Base-by-base conservation (phyloP, 345 rosid species). In the Aquilaria malaccensis region DNA sequence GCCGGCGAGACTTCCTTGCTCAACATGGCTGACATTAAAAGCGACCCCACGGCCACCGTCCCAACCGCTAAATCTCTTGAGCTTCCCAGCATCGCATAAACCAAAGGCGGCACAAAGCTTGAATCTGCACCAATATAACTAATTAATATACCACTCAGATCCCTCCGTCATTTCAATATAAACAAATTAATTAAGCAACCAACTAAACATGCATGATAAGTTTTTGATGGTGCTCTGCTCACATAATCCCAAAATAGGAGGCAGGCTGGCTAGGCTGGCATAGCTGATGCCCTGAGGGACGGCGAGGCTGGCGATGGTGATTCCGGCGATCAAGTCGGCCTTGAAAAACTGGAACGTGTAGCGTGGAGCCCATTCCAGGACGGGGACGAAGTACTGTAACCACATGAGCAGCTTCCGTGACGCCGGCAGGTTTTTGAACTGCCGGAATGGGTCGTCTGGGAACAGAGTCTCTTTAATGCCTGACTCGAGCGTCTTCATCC, bases 201-300 rank as follows among this genome's bases (percentile, higher is more conserved):
- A 22, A 22, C 22, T 37, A 37, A 4, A 37, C 7, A 13, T 33
- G 11, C 9, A 33, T 22, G 10, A 6, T 43, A 9, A 13, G 41
- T 30, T 13, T 12, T 30, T 30, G 13, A 52, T 22, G 5, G 15
- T 32, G 6, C 3, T 50, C 49, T 13, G 61, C 79, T 84, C 76
- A 95, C 99, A 95, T 14, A 91, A 81, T 73, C 99, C 99, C 63
- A 95, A 81, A 46, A 95, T 83, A 3, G 99, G 88, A 7, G 99
- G 99, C 64, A 94, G 80, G 81, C 79, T 86, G 41, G 96, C 99
- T 10, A 94, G 74, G 32, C 70, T 82, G 22, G 99, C 97, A 37
- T 94, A 94, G 73, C 99, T 94, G 3, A 94, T 94, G 62, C 99
- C 99, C 65, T 94, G 99, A 55, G 99, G 97, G 33, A 94, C 85